Evolutionary conservation across 176 grass and related monocot species (phyloP), one percentile per base, ranked within the genome.

Genomic region (Eragrostis nindensis): DNA sequence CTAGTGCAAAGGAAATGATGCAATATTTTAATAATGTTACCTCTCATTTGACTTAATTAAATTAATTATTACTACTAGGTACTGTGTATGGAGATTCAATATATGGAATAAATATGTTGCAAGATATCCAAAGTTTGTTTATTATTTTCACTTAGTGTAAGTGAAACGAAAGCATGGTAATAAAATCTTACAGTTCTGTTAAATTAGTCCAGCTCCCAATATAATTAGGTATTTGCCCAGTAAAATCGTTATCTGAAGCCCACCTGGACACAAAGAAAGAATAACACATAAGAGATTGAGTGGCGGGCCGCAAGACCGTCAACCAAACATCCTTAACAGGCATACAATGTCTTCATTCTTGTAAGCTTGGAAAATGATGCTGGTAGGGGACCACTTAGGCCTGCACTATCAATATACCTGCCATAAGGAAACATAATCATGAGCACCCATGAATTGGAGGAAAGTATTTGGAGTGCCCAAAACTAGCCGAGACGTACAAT

Each of bases 351-450:
- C 41, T 15, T 40, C 86, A 98, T 77, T 62, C 40, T 92, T 52
- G 78, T 89, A 45, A 98, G 92, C 45, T 75, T 78, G 27, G 84
- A 91, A 32, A 98, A 66, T 32, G 90, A 70, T 81, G 81, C 40
- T 38, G 92, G 95, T 14, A 98, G 32, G 0, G 83, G 78, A 53
- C 90, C 95, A 30, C 66, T 87, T 48, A 92, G 73, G 61, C 90
- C 95, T 81, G 86, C 61, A 79, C 95, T 98, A 45, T 83, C 70
- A 11, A 93, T 79, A 77, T 98, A 95, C 62, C 95, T 95, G 61
- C 30, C 81, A 72, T 85, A 62, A 18, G 75, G 42, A 73, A 7
- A 79, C 32, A 56, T 5, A 63, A 66, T 69, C 29, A 84, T 17
- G 18, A 87, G 11, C 4, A 42, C 24, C 5, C 8, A 68, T 49